Percentiles rank a stretch among this genome's conserved stretches.
Evolutionary conservation across 1,284 basidiomycete genomes (phyloP).

Genomic region (Vanrija humicola): DNA sequence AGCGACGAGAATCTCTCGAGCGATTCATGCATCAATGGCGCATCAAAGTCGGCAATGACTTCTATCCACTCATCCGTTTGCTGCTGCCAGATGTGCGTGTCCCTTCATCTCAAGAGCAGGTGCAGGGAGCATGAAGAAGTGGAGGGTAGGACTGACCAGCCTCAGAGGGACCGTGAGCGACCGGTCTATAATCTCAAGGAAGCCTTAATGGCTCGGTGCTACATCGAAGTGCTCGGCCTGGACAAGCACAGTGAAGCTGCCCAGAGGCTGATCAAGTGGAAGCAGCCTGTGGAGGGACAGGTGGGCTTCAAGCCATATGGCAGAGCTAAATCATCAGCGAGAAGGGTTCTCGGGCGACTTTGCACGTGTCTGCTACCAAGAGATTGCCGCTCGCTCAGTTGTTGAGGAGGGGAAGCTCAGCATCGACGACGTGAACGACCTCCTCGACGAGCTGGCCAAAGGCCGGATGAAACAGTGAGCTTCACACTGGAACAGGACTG

Average conservation of each 20-base stretch:
- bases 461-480: constrained; percentile 33
- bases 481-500: not conserved
- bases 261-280: constrained; percentile 79
- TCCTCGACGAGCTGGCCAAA: constrained; percentile 64
- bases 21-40: constrained; percentile 48
- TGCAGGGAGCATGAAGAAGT: too few relatives aligned
- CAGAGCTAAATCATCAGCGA: constrained; percentile 6
- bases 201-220: constrained; percentile 80
- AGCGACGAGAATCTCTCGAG: constrained; percentile 37
- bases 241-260: constrained; percentile 72
- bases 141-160: not conserved
- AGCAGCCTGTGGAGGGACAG: constrained; percentile 59
- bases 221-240: constrained; percentile 80
- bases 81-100: constrained; percentile 51
- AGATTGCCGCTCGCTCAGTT: constrained; percentile 76
- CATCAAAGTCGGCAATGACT: constrained; percentile 49
- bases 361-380: constrained; percentile 74
- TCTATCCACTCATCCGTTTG: constrained; percentile 52
- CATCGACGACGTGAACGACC: constrained; percentile 72
- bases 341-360: constrained; percentile 65
- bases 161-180: constrained; percentile 82
- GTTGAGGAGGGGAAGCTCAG: constrained; percentile 70
- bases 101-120: not conserved
- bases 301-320: constrained; percentile 13
- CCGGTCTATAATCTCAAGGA: constrained; percentile 88